These are phyloP conservation scores for Trichoderma pleuroti DNA, from an alignment of 2,329 filamentous ascomycete species.

Conservation along the genomic window DNA sequence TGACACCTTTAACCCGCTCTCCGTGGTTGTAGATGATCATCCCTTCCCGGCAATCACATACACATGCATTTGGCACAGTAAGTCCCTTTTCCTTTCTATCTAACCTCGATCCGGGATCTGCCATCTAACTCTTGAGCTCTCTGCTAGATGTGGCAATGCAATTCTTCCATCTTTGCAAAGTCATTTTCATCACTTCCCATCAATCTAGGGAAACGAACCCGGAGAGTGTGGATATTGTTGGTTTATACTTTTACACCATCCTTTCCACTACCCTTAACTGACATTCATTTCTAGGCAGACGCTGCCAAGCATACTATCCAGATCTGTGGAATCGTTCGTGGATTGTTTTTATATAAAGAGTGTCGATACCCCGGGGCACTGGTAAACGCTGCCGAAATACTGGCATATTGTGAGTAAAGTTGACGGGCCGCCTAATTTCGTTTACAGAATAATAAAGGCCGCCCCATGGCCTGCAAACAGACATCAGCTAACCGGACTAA, in stretches of 20 bases:
- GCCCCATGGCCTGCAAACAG: not conserved
- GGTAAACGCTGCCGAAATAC: slow-evolving; percentile 5
- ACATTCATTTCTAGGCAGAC: not conserved
- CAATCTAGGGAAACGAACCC: not conserved
- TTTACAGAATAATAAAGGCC: not conserved
- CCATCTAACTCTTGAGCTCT: not conserved
- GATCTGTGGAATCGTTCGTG: slow-evolving; percentile 2
- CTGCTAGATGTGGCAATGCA: slow-evolving; percentile 11
- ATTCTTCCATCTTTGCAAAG: slow-evolving; percentile 12
- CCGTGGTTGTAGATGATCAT: not conserved
- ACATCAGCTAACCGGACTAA: not conserved
- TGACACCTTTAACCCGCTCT: slow-evolving; percentile 4
- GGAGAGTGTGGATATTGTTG: not conserved
- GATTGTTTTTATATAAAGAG: not conserved
- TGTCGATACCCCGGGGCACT: slow-evolving; percentile 9
- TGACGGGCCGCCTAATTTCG: not conserved
- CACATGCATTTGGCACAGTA: slow-evolving; percentile 13
- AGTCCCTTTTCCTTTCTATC: not conserved
- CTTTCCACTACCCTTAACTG: not conserved
- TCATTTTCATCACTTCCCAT: not conserved
- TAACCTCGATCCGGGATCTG: not conserved
- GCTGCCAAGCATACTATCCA: not conserved
- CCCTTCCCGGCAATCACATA: slow-evolving; percentile 11
- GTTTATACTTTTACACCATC: not conserved
- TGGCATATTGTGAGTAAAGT: slow-evolving; percentile 1